Evolutionary conservation across 2,329 filamentous ascomycete species (phyloP).

Genomic region (Pleurostoma richardsiae): DNA sequence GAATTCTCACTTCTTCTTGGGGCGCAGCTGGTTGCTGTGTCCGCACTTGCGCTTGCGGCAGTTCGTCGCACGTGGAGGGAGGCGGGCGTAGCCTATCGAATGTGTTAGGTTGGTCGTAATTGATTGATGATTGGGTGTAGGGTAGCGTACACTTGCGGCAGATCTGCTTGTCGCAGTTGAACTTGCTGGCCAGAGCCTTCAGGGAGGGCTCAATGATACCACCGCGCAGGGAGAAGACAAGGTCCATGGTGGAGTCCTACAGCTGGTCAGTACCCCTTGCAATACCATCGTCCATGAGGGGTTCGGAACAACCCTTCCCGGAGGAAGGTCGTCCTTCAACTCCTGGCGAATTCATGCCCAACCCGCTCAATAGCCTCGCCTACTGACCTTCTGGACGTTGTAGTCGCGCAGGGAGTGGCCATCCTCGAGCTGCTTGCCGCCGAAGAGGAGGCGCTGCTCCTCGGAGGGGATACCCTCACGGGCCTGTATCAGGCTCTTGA

Average conservation of each 20-base stretch:
- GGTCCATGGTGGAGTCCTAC: slow-evolving; percentile 94
- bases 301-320: background rate
- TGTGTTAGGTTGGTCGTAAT: slow-evolving; percentile 12
- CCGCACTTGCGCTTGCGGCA: slow-evolving; percentile 99
- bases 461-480: slow-evolving; percentile 98
- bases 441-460: slow-evolving; percentile 98
- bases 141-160: slow-evolving; percentile 99
- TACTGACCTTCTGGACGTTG: slow-evolving; percentile 95
- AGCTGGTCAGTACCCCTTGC: slow-evolving; percentile 7
- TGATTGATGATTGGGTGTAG: background rate
- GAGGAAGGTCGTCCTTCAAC: background rate
- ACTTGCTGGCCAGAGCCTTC: slow-evolving; percentile 97
- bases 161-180: slow-evolving; percentile 99
- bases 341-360: too few relatives aligned
- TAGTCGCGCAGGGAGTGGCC: slow-evolving; percentile 95
- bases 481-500: slow-evolving; percentile 99
- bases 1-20: slow-evolving; percentile 99
- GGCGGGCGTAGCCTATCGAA: slow-evolving; percentile 54
- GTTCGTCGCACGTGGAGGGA: slow-evolving; percentile 98
- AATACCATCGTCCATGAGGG: background rate
- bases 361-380: too few relatives aligned
- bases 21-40: slow-evolving; percentile 99
- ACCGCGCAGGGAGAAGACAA: slow-evolving; percentile 98
- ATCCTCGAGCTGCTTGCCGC: slow-evolving; percentile 98
- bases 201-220: slow-evolving; percentile 99